Conservation (phyloP, 768 basidiomycete genomes). For the Saitozyma sp. region DNA sequence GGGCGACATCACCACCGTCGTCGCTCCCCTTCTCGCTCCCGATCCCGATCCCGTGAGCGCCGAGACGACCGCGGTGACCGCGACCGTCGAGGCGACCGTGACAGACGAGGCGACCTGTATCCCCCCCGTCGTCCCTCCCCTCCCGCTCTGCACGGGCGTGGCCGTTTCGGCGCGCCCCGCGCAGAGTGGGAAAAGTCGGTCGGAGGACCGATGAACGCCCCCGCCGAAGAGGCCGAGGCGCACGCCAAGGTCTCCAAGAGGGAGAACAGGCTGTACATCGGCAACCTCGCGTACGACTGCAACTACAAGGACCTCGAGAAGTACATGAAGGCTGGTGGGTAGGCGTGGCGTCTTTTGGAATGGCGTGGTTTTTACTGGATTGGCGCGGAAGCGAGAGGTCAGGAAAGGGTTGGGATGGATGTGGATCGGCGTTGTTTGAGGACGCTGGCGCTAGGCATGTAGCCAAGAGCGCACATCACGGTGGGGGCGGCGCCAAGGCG, state of each 20-base stretch:
- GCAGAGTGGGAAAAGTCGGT: conserved; percentile 24
- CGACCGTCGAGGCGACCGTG: conserved; percentile 19
- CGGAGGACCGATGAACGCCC: conserved; percentile 27
- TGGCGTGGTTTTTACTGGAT: conserved; percentile 10
- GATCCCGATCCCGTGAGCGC: conserved; percentile 60
- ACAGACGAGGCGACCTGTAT: conserved; percentile 53
- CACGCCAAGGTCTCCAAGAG: conserved; percentile 95
- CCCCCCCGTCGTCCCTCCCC: conserved; percentile 7
- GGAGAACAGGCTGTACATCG: conserved; percentile 97
- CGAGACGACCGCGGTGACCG: conserved; percentile 14
- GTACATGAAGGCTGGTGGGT: conserved; percentile 99
- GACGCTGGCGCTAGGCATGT: no score
- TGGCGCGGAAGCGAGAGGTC: neutral
- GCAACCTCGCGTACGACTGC: conserved; percentile 98
- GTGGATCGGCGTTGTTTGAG: no score
- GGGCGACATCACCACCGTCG: conserved; percentile 34
- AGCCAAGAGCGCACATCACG: no score
- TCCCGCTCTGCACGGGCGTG: conserved; percentile 22
- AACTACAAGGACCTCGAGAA: conserved; percentile 98
- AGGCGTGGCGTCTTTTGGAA: conserved; percentile 13
- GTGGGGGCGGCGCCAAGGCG: neutral
- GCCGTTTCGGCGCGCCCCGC: conserved; percentile 16
- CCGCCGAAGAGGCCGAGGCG: conserved; percentile 84
- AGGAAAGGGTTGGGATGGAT: no score
- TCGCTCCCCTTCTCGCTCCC: conserved; percentile 61